phyloP scores from a whole-genome alignment of 2,329 filamentous ascomycete species.

The Hyphodiscus sp. region DNA sequence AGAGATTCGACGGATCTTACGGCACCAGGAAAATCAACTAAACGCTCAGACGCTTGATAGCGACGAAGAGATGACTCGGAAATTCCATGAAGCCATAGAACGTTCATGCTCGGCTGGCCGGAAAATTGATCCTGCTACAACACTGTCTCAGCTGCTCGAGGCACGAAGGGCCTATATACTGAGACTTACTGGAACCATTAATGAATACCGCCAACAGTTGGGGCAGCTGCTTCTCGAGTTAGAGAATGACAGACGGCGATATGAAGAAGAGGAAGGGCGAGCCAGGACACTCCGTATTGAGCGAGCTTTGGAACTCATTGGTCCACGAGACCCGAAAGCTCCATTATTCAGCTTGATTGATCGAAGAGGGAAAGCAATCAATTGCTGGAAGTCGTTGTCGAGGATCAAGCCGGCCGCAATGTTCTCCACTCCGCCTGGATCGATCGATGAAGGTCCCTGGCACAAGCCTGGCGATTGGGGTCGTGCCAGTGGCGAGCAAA shows the following conservation, averaged over 20 bases:
- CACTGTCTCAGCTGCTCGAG: conserved; percentile 8
- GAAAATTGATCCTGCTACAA: conserved; percentile 3
- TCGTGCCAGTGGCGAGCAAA: conserved; percentile 15
- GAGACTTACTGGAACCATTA: not conserved
- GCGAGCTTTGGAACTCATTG: conserved; percentile 18
- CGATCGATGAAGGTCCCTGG: conserved; percentile 16
- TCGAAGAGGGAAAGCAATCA: conserved; percentile 15
- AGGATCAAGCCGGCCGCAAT: conserved; percentile 8
- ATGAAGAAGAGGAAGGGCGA: conserved; percentile 14
- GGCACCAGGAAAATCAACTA: conserved; percentile 9
- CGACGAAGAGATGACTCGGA: conserved; percentile 5
- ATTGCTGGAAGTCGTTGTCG: conserved; percentile 17
- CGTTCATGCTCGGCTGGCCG: conserved; percentile 5
- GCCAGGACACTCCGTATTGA: conserved; percentile 5
- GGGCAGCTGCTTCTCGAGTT: conserved; percentile 4
- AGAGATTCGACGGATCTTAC: conserved; percentile 1
- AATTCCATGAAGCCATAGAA: conserved; percentile 12
- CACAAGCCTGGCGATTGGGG: conserved; percentile 19
- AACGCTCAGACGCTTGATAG: conserved; percentile 4
- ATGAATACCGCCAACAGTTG: conserved; percentile 2
- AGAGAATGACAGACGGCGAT: conserved; percentile 5
- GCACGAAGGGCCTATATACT: conserved; percentile 6
- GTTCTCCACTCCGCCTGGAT: conserved; percentile 1
- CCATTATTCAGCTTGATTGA: conserved; percentile 17
- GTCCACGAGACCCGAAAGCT: conserved; percentile 15